Evolutionary conservation across 2,329 filamentous ascomycete species (phyloP).

Genomic region (Venturia pyrina): DNA sequence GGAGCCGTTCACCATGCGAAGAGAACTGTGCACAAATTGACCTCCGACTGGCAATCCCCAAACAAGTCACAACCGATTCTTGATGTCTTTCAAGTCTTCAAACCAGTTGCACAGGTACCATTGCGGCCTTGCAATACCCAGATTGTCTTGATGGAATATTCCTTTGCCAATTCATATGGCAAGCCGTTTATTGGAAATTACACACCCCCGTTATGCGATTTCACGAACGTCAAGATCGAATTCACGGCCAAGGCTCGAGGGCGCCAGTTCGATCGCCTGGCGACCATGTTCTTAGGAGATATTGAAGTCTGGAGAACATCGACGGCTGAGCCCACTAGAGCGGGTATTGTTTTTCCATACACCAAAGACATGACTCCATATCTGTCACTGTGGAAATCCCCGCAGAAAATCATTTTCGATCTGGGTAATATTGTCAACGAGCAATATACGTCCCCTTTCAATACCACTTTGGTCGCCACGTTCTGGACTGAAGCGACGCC

Average conservation of each 20-base stretch:
- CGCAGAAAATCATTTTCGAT: conserved; percentile 71
- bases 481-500: conserved; percentile 52
- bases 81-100: conserved; percentile 5
- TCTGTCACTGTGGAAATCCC: conserved; percentile 54
- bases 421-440: conserved; percentile 62
- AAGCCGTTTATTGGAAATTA: conserved; percentile 60
- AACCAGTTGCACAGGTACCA: not conserved
- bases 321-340: conserved; percentile 64
- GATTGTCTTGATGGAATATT: conserved; percentile 54
- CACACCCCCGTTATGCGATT: conserved; percentile 55
- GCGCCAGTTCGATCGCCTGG: conserved; percentile 65
- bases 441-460: conserved; percentile 62
- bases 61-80: not conserved
- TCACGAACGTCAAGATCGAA: conserved; percentile 67
- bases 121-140: not conserved
- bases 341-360: conserved; percentile 66
- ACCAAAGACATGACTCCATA: conserved; percentile 71
- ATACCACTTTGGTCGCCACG: conserved; percentile 63
- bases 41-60: not conserved
- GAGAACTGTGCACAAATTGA: not conserved
- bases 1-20: not conserved
- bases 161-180: conserved; percentile 65
- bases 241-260: conserved; percentile 64
- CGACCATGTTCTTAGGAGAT: conserved; percentile 64
- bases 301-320: conserved; percentile 76